These are phyloP conservation scores for Calonectria hawksworthii DNA, from an alignment of 2,329 filamentous ascomycete species.

Conservation along the genomic window DNA sequence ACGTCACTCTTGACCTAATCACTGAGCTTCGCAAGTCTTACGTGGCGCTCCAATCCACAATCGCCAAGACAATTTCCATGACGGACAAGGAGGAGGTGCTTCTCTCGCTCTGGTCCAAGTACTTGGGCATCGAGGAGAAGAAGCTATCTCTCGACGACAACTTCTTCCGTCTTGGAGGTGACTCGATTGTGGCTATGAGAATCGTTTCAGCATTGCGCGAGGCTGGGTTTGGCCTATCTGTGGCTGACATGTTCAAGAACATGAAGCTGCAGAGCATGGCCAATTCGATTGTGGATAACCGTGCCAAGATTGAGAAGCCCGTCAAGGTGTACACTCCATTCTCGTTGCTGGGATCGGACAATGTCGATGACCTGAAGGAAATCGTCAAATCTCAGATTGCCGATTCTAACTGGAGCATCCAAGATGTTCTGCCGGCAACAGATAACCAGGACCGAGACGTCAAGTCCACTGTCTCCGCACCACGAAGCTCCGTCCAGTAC, in stretches of 20 bases:
- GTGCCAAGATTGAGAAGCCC: slow-evolving; percentile 1
- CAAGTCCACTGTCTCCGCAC: slow-evolving; percentile 36
- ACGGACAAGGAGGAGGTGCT: slow-evolving; percentile 38
- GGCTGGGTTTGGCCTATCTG: slow-evolving; percentile 41
- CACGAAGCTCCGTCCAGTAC: slow-evolving; percentile 45
- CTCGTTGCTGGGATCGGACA: slow-evolving; percentile 32
- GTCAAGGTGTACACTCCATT: slow-evolving; percentile 37
- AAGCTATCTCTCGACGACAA: slow-evolving; percentile 45
- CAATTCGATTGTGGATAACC: slow-evolving; percentile 29
- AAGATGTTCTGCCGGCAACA: slow-evolving; percentile 40
- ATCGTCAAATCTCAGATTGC: slow-evolving; percentile 33
- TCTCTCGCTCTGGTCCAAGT: slow-evolving; percentile 39
- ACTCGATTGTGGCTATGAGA: slow-evolving; percentile 45
- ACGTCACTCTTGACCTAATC: slow-evolving; percentile 32
- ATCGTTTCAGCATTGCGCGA: slow-evolving; percentile 44
- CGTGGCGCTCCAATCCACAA: slow-evolving; percentile 26
- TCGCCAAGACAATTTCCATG: slow-evolving; percentile 34
- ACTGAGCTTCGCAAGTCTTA: slow-evolving; percentile 36
- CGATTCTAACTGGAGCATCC: slow-evolving; percentile 38
- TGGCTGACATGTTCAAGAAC: slow-evolving; percentile 46
- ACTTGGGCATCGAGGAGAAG: slow-evolving; percentile 36
- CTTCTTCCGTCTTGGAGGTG: slow-evolving; percentile 46
- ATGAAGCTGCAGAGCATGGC: slow-evolving; percentile 46
- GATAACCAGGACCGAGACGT: slow-evolving; percentile 42
- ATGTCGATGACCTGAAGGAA: slow-evolving; percentile 34